Evolutionary conservation across 2,329 filamentous ascomycete genomes (phyloP).

Genomic region (Chaetomiaceae sp.): DNA sequence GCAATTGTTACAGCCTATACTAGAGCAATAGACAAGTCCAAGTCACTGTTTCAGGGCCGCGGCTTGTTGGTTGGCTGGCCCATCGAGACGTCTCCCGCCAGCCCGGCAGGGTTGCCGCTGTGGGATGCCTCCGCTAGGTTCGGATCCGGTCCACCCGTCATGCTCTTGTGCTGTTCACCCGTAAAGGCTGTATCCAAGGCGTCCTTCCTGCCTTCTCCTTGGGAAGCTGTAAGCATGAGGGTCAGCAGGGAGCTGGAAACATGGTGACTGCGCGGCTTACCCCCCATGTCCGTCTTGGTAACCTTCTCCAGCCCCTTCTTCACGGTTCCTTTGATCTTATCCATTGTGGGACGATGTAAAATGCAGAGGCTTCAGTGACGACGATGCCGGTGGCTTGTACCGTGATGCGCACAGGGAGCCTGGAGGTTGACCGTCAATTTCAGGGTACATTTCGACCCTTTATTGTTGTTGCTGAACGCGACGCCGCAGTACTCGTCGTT

Average conservation of each 20-base stretch:
- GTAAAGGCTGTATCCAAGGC: constrained; percentile 1
- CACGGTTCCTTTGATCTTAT: constrained; percentile 9
- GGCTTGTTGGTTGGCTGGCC: constrained; percentile 9
- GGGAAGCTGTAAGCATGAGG: background rate
- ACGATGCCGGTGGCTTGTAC: too few species aligned
- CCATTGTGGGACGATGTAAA: constrained; percentile 9
- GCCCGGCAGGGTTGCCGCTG: background rate
- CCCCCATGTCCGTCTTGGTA: constrained; percentile 2
- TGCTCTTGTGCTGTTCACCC: constrained; percentile 6
- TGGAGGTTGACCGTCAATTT: too few species aligned
- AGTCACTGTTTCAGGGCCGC: background rate
- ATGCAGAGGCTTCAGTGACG: too few species aligned
- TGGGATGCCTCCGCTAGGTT: constrained; percentile 5
- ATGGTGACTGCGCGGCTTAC: constrained; percentile 3
- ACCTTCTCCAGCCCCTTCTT: constrained; percentile 14
- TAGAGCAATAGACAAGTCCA: too few species aligned
- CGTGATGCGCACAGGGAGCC: too few species aligned
- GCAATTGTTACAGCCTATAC: too few species aligned
- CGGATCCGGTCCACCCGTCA: constrained; percentile 6
- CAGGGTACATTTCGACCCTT: too few species aligned
- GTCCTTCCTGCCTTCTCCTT: constrained; percentile 3
- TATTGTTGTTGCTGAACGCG: too few species aligned
- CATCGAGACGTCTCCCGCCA: constrained; percentile 2
- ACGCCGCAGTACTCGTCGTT: too few species aligned
- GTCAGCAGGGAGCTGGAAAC: background rate